Evolutionary conservation across 2,329 filamentous ascomycete species (phyloP), one percentile per base, ranked within the genome.

Genomic region (Monosporascus ibericus): DNA sequence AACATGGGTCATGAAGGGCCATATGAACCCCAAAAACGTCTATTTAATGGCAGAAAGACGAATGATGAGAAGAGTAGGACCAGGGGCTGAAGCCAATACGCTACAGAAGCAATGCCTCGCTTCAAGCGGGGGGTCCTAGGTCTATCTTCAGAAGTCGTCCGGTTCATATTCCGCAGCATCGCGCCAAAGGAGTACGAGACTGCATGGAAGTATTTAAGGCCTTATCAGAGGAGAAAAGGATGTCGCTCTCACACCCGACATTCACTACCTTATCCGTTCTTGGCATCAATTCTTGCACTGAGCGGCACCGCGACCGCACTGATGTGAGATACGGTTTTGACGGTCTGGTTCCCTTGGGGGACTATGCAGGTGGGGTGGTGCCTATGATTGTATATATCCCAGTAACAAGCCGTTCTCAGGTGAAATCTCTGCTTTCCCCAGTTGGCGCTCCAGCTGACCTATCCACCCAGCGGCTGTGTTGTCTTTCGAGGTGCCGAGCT

Each of bases 361-460:
- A 40, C 15, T 18, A 40, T 11, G 11, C n/a, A 22, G 18, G 18
- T 40, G 9, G 8, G 8, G 27, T 27, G 11, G 8, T 1, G 27
- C 27, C 27, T 27, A 11, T 11, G 27, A 11, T 27, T 2, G 8
- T 11, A 9, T 11, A 27, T 27, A 27, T 27, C 27, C 27, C 27
- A 8, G 8, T 27, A 8, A 4, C 8, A 9, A 27, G 11, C 27
- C 27, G 27, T 27, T 27, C 9, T 8, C 27, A 27, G 27, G 38
- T 7, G 52, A 6, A 48, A 48, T 22, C 14, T 54, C 7, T 54
- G 37, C 24, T 54, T 54, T 51, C 30, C 49, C n/a, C 48, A 49
- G 30, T 39, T 51, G 15, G 52, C 36, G 6, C 2, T 54, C 44
- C 27, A 44, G 25, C 49, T 51, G n/a, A 15, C 8, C 2, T 49